Evolutionary conservation across 192 early-diverging fungal genomes (phyloP), one percentile per base, ranked within the genome.

Genomic region (Coemansia sp.): DNA sequence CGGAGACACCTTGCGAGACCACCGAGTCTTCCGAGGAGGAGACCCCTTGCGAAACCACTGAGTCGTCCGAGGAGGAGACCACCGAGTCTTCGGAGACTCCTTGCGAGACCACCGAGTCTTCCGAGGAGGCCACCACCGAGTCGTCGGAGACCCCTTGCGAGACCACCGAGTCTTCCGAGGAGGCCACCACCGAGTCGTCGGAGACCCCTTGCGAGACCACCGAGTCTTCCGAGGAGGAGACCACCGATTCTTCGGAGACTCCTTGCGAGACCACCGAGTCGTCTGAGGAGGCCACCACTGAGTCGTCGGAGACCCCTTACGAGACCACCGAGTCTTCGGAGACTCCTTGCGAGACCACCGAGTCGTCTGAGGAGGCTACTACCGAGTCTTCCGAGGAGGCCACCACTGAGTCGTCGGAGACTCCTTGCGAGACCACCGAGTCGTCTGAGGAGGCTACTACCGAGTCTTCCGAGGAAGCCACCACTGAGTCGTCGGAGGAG

Each of bases 41-140:
- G 56, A 58, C 64, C 38, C 57, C 68, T 14, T 56, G 55, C 55
- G n/a, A n/a, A n/a, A n/a, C n/a, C n/a, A n/a, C n/a, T n/a, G n/a
- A n/a, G n/a, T n/a, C n/a, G n/a, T n/a, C n/a, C n/a, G n/a, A n/a
- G n/a, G n/a, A n/a, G n/a, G 42, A 56, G 54, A 57, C 53, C 1
- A 21, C n/a, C n/a, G n/a, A n/a, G n/a, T n/a, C n/a, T n/a, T n/a
- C n/a, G n/a, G n/a, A n/a, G n/a, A n/a, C n/a, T n/a, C n/a, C n/a
- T n/a, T n/a, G n/a, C n/a, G 58, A 59, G 58, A n/a, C 53, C 25
- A 34, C 61, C n/a, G 51, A 51, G 47, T 55, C 60, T 1, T 28
- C 66, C 25, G 60, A 61, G 38, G n/a, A n/a, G n/a, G 59, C n/a
- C n/a, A n/a, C n/a, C n/a, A n/a, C n/a, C n/a, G n/a, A n/a, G n/a